Percentiles rank a stretch among this genome's conserved stretches.
Conservation (phyloP, 2,329 filamentous ascomycete genomes). For the Aspergillus sojae region DNA sequence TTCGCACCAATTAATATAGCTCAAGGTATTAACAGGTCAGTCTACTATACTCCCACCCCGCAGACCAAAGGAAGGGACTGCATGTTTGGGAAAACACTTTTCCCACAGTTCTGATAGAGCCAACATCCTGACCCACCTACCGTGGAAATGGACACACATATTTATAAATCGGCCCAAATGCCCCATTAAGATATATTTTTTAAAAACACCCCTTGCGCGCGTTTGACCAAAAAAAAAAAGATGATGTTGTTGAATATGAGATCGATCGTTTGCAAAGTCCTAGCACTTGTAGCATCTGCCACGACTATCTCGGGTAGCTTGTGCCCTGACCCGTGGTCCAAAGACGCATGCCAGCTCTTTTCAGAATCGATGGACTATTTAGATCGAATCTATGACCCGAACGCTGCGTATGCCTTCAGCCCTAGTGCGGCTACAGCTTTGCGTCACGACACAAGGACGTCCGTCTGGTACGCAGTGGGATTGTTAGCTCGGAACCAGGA, state of each 20-base stretch:
- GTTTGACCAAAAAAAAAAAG: no score
- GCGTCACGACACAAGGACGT: constrained; percentile 58
- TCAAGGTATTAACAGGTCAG: not conserved
- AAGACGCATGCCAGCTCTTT: constrained; percentile 44
- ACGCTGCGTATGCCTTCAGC: constrained; percentile 51
- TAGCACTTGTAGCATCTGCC: not conserved
- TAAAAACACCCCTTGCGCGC: not conserved
- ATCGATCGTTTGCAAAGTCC: not conserved
- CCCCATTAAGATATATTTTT: not conserved
- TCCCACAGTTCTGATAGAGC: no score
- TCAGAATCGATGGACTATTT: constrained; percentile 51
- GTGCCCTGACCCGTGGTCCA: not conserved
- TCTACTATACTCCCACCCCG: no score
- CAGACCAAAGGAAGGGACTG: no score
- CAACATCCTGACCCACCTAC: no score
- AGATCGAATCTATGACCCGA: constrained; percentile 57
- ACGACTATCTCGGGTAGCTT: not conserved
- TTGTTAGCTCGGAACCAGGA: constrained; percentile 58
- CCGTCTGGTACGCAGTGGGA: constrained; percentile 62
- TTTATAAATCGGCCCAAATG: not conserved
- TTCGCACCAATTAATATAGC: not conserved
- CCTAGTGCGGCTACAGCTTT: constrained; percentile 20
- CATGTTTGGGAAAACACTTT: no score
- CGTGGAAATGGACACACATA: no score
- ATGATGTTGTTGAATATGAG: not conserved